Evolutionary conservation across 164 flowering plant genomes (phyloP), one percentile per base, ranked within the genome.

Genomic region (Sextonia rubra): DNA sequence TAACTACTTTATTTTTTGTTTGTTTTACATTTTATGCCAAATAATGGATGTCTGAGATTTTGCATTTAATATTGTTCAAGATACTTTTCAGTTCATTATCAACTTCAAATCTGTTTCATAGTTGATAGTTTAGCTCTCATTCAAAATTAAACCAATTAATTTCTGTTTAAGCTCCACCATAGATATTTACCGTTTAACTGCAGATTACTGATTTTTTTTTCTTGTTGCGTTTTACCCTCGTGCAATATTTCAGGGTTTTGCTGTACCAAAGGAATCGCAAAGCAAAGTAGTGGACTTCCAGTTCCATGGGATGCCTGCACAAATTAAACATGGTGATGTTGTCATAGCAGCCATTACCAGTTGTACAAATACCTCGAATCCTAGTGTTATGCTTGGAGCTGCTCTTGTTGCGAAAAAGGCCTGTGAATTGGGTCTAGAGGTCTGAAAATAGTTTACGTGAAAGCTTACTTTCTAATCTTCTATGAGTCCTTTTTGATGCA

Each of bases 301-400:
- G 58, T 93, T 90, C 81, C 93, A 89, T 77, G 97, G 94, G 64
- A 83, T 82, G 68, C 89, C 92, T 29, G 92, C 97, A 60, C 89
- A 91, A 72, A 84, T 93, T 27, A 93, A 79, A 80, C 98, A 93
- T 77, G 98, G 98, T 1, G 87, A 89, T 83, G 97, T 93, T 73
- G 98, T 93, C 67, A 93, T 93, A 82, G 96, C 98, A 75, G 98
- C 98, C 32, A 93, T 93, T 78, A 93, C 98, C 22, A 93, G 98
- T 74, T 93, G 98, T 78, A 93, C 98, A 32, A 93, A 93, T 78
- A 93, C 98, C 77, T 91, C 98, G 70, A 93, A 93, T 74, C 98
- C 98, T 9, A 93, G 97, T 80, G 98, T 93, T 44, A 93, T 93
- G 98, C 94, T 93, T 77, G 98, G 98, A 47, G 97, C 97, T 70